Percentiles rank a stretch among this genome's conserved stretches.
Conservation (phyloP, 495 filamentous ascomycete species). For the Lasiosphaeris hirsuta region DNA sequence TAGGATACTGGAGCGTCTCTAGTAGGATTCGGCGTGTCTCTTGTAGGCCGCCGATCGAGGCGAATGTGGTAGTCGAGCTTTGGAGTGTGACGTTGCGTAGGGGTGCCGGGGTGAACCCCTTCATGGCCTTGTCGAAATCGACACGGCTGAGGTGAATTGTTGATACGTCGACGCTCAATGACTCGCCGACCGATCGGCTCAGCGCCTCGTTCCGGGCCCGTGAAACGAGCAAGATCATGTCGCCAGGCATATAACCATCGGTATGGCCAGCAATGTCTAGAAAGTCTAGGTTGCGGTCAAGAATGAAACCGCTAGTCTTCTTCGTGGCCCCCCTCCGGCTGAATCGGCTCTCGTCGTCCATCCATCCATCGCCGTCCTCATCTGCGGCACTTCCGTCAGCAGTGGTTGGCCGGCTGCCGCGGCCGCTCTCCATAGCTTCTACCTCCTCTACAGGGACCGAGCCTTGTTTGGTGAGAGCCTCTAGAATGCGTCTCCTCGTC, state of each 20-base stretch:
- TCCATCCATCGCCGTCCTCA: constrained; percentile 62
- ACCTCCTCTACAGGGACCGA: constrained; percentile 39
- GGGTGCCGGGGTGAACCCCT: constrained; percentile 91
- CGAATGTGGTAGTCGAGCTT: constrained; percentile 80
- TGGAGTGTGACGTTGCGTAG: constrained; percentile 92
- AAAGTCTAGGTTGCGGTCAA: constrained; percentile 78
- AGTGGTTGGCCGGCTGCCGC: constrained; percentile 50
- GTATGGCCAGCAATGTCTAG: constrained; percentile 89
- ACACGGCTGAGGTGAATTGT: constrained; percentile 58
- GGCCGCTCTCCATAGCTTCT: constrained; percentile 32
- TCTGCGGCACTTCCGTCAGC: constrained; percentile 46
- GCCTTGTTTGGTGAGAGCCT: constrained; percentile 59
- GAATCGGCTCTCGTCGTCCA: constrained; percentile 54
- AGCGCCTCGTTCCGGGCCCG: constrained; percentile 88
- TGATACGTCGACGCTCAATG: constrained; percentile 21
- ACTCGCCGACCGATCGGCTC: constrained; percentile 63
- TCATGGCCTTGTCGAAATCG: constrained; percentile 80
- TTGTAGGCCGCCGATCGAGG: constrained; percentile 83
- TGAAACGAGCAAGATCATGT: constrained; percentile 79
- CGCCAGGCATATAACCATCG: constrained; percentile 96
- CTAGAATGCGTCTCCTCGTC: constrained; percentile 74
- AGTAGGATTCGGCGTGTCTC: constrained; percentile 81
- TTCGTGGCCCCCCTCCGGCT: constrained; percentile 13
- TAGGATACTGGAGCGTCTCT: constrained; percentile 95
- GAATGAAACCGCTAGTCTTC: constrained; percentile 58